A percentile compares a stretch with the other conserved stretches of the same genome.
Conservation (phyloP, 2,329 filamentous ascomycete genomes). For the Fusarium sp. region DNA sequence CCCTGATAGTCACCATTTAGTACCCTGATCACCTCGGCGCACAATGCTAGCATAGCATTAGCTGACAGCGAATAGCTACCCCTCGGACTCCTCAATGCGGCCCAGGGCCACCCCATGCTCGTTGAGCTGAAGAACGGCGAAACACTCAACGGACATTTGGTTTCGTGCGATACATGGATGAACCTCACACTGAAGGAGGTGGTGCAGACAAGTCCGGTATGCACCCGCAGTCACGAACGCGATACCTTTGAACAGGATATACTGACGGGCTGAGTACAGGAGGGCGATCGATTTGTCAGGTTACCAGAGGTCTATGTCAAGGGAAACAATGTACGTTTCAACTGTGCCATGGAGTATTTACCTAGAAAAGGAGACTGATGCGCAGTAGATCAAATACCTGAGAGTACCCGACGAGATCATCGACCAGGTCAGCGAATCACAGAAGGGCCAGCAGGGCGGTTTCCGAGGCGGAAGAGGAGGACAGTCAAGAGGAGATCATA, state of each 20-base stretch:
- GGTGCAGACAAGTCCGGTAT: slow-evolving; percentile 87
- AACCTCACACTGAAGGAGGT: slow-evolving; percentile 98
- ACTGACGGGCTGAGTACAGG: slow-evolving; percentile 58
- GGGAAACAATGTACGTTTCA: slow-evolving; percentile 85
- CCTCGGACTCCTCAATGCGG: slow-evolving; percentile 88
- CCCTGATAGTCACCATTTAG: background rate
- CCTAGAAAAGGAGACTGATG: slow-evolving; percentile 9
- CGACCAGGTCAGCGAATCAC: slow-evolving; percentile 91
- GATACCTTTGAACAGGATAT: background rate
- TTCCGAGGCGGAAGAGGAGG: slow-evolving; percentile 74
- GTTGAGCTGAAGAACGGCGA: slow-evolving; percentile 98
- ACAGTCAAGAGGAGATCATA: slow-evolving; percentile 66
- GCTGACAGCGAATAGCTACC: slow-evolving; percentile 62
- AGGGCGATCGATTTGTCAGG: slow-evolving; percentile 92
- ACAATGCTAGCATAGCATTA: slow-evolving; percentile 5
- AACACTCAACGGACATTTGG: slow-evolving; percentile 93
- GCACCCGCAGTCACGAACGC: slow-evolving; percentile 31
- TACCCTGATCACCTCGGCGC: background rate
- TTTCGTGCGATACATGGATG: slow-evolving; percentile 99
- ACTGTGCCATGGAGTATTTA: no score
- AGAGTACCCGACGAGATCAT: slow-evolving; percentile 97
- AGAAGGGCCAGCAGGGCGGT: slow-evolving; percentile 72
- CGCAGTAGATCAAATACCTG: slow-evolving; percentile 90
- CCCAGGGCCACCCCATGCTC: slow-evolving; percentile 97
- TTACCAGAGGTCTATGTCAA: slow-evolving; percentile 95